Percentiles rank a stretch among this genome's conserved stretches.
Conservation (phyloP, 2,329 filamentous ascomycete genomes). For the Fusarium phyllophilum region DNA sequence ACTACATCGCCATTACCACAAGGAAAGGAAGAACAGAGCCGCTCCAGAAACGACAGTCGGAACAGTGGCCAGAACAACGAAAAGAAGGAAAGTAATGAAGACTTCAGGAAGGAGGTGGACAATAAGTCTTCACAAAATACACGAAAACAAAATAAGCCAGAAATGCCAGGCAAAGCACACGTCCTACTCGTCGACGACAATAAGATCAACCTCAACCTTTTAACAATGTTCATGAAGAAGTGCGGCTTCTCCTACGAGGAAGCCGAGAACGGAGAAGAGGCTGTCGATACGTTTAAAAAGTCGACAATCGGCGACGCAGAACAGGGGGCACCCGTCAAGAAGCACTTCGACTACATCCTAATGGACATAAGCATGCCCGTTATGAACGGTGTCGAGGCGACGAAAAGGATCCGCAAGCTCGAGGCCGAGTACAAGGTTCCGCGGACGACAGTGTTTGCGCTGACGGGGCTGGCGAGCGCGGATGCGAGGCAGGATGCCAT, state of each 20-base stretch:
- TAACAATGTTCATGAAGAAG: constrained; percentile 56
- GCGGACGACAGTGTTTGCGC: constrained; percentile 60
- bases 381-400: constrained; percentile 62
- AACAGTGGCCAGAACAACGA: not conserved
- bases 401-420: constrained; percentile 58
- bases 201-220: constrained; percentile 54
- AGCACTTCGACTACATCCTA: constrained; percentile 49
- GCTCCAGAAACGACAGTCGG: not conserved
- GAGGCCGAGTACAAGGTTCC: constrained; percentile 55
- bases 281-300: constrained; percentile 55
- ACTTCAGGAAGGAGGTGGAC: not conserved
- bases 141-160: not conserved
- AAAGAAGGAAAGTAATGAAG: not conserved
- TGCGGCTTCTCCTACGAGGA: constrained; percentile 54
- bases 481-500: constrained; percentile 61
- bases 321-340: not conserved
- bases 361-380: constrained; percentile 68
- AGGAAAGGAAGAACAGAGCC: not conserved
- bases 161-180: constrained; percentile 17
- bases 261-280: constrained; percentile 59
- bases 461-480: constrained; percentile 62
- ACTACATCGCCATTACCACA: not conserved
- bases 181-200: constrained; percentile 57
- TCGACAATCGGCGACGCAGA: constrained; percentile 24
- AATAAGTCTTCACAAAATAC: not conserved